Evolutionary conservation across 2,329 filamentous ascomycete genomes (phyloP).

Genomic region (Phialophora tarda): DNA sequence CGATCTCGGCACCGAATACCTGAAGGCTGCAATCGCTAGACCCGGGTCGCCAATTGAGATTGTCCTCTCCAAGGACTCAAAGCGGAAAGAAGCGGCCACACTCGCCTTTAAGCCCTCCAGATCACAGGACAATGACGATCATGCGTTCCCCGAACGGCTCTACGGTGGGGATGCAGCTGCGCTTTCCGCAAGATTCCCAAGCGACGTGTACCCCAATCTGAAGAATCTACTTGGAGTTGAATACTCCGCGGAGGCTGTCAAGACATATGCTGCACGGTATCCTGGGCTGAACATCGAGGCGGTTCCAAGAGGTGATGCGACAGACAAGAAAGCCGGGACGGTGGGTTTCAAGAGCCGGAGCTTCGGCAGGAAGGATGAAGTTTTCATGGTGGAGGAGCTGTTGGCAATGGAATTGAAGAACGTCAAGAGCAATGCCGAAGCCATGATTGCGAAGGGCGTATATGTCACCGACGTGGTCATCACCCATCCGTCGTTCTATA

Average conservation of each 20-base stretch:
- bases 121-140: slow-evolving; percentile 64
- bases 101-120: slow-evolving; percentile 91
- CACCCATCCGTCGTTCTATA: slow-evolving; percentile 89
- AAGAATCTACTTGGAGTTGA: slow-evolving; percentile 85
- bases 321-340: slow-evolving; percentile 63
- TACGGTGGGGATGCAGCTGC: slow-evolving; percentile 93
- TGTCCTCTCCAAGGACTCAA: slow-evolving; percentile 95
- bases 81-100: slow-evolving; percentile 90
- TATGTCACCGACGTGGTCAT: slow-evolving; percentile 82
- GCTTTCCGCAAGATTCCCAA: slow-evolving; percentile 82
- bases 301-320: slow-evolving; percentile 49
- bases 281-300: slow-evolving; percentile 75
- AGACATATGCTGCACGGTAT: slow-evolving; percentile 75
- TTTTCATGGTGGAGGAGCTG: slow-evolving; percentile 84
- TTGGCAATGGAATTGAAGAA: slow-evolving; percentile 96
- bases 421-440: slow-evolving; percentile 85
- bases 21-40: slow-evolving; percentile 95
- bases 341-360: slow-evolving; percentile 80
- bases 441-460: slow-evolving; percentile 75
- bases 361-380: slow-evolving; percentile 64
- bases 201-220: slow-evolving; percentile 92
- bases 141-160: slow-evolving; percentile 79
- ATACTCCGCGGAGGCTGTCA: slow-evolving; percentile 62
- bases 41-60: slow-evolving; percentile 97
- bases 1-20: slow-evolving; percentile 93